phyloP scores from a whole-genome alignment of 805 yeast genomes.

The Candida saitoana region DNA sequence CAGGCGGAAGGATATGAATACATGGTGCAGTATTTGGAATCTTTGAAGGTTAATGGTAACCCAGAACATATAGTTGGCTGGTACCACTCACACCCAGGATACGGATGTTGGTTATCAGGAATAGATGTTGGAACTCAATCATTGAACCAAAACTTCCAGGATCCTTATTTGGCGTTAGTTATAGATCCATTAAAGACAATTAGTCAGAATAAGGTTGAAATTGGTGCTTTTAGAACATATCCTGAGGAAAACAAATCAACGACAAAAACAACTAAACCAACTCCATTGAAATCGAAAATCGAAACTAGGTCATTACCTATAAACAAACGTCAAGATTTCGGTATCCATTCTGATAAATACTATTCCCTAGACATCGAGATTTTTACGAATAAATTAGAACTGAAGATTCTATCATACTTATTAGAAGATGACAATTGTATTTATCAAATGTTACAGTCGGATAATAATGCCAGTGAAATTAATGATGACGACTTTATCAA shows the following conservation, averaged over 20 bases:
- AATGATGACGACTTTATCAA: conserved; percentile 6
- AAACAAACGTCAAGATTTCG: conserved; percentile 59
- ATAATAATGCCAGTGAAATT: conserved; percentile 1
- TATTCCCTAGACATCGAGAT: conserved; percentile 62
- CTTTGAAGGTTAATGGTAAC: conserved; percentile 41
- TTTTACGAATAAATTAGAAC: conserved; percentile 52
- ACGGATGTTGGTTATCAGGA: conserved; percentile 93
- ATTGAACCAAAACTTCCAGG: conserved; percentile 83
- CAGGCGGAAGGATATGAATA: conserved; percentile 91
- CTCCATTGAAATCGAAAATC: neutral
- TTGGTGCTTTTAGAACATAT: conserved; percentile 85
- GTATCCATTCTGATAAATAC: conserved; percentile 66
- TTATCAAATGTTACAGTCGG: conserved; percentile 9
- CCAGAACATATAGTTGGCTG: conserved; percentile 84
- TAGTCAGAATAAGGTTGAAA: conserved; percentile 63
- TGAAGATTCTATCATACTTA: conserved; percentile 19
- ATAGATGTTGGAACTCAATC: conserved; percentile 89
- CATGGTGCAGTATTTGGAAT: conserved; percentile 78
- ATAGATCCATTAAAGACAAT: conserved; percentile 75
- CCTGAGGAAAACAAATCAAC: conserved; percentile 27
- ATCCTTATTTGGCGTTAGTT: conserved; percentile 86
- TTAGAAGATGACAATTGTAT: conserved; percentile 13
- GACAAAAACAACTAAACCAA: conserved; percentile 13
- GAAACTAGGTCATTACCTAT: conserved; percentile 28
- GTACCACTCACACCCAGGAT: conserved; percentile 97